Percentiles rank a stretch among this genome's conserved stretches.
phyloP scores from a whole-genome alignment of 306 rosid species.

The Bauhinia variegata region DNA sequence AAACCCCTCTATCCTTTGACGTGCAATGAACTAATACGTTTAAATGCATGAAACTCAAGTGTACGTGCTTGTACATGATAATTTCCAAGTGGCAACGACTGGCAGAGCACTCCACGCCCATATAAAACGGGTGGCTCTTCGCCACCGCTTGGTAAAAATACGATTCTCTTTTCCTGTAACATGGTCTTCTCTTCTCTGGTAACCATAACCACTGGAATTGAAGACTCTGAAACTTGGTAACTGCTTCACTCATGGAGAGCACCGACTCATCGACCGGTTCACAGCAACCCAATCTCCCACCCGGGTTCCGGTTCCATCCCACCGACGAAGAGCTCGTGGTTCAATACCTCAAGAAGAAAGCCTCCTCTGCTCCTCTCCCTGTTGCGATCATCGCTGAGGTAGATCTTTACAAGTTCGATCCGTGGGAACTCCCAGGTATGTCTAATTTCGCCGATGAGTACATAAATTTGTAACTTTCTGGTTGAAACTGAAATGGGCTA shows the following conservation, averaged over 20 bases:
- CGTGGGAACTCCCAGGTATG: constrained; percentile 70
- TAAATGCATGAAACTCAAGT: no score
- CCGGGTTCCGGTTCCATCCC: constrained; percentile 71
- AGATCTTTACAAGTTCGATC: constrained; percentile 66
- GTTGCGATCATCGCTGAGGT: constrained; percentile 62
- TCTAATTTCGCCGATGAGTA: constrained; percentile 2
- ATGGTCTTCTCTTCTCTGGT: no score
- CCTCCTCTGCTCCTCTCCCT: constrained; percentile 50
- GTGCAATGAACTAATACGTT: neutral
- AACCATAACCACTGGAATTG: neutral
- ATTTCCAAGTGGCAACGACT: neutral
- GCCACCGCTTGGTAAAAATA: constrained; percentile 3
- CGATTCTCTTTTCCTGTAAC: neutral
- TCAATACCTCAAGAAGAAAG: constrained; percentile 63
- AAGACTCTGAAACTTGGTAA: neutral
- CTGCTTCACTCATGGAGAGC: constrained; percentile 50
- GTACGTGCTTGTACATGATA: neutral
- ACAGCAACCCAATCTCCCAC: constrained; percentile 58
- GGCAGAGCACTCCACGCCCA: neutral
- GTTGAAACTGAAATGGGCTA: neutral
- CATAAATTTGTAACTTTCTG: constrained; percentile 8
- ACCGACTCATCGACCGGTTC: constrained; percentile 50
- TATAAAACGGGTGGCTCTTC: constrained; percentile 3
- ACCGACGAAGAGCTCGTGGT: constrained; percentile 69
- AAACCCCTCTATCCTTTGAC: neutral